A percentile compares a stretch with the other conserved stretches of the same genome.
Conservation (phyloP, 106 monocot genomes). For the Agapanthus africanus region DNA sequence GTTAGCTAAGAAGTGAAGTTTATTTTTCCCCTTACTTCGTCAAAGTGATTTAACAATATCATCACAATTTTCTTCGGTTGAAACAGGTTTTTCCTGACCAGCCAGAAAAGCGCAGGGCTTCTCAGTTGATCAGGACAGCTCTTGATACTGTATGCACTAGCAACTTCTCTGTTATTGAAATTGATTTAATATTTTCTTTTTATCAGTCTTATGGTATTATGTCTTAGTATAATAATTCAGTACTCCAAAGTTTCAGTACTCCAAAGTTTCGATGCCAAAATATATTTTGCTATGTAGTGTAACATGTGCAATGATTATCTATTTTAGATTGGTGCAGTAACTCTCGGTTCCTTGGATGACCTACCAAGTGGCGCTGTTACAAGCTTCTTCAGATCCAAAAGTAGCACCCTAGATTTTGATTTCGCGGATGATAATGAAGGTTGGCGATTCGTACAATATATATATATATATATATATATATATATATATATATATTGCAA, state of each 20-base stretch:
- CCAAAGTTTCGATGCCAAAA: neutral
- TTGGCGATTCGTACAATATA: too few relatives aligned
- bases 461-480: too few relatives aligned
- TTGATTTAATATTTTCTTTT: neutral
- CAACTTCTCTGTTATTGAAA: neutral
- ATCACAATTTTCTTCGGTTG: neutral
- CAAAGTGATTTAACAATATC: neutral
- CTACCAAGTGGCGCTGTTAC: slow-evolving; percentile 60
- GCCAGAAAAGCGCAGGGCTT: slow-evolving; percentile 91
- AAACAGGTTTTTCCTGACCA: slow-evolving; percentile 88
- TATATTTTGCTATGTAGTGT: neutral
- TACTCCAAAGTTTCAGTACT: too few relatives aligned
- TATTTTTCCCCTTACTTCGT: neutral
- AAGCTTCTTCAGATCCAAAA: slow-evolving; percentile 74
- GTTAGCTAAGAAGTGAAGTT: neutral
- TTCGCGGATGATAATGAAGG: slow-evolving; percentile 81
- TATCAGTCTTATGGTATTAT: neutral
- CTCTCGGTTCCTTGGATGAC: slow-evolving; percentile 85
- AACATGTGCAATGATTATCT: neutral
- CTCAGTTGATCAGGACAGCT: slow-evolving; percentile 68
- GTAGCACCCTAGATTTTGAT: slow-evolving; percentile 89
- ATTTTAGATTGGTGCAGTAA: slow-evolving; percentile 66
- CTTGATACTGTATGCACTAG: slow-evolving; percentile 48
- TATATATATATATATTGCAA: slow-evolving; percentile 41
- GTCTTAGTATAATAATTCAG: neutral